A percentile compares a stretch with the other conserved stretches of the same genome.
Evolutionary conservation across 1,284 basidiomycete species (phyloP).

Genomic region (Flammula alnicola): DNA sequence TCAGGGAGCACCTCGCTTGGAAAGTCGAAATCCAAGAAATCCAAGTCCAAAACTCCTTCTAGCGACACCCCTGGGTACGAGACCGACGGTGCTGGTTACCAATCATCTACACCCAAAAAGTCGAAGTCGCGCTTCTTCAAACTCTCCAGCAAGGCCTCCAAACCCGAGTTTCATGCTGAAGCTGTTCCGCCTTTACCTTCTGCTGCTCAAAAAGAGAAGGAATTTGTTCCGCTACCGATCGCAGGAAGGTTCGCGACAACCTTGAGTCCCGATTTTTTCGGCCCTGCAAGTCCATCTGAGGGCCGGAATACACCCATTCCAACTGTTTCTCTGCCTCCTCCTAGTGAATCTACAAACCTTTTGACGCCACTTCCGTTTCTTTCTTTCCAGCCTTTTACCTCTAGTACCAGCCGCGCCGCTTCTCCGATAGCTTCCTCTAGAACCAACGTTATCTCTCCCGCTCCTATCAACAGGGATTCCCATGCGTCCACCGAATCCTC

Average conservation of each 20-base stretch:
- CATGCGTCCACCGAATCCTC: conserved; percentile 21
- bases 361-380: conserved; percentile 11
- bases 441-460: background rate
- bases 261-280: conserved; percentile 19
- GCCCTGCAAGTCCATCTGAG: background rate
- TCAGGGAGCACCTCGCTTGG: no score
- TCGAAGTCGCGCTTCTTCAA: conserved; percentile 41
- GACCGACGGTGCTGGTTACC: conserved; percentile 37
- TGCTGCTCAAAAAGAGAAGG: conserved; percentile 35
- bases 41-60: conserved; percentile 28
- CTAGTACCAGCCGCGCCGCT: background rate
- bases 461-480: conserved; percentile 7
- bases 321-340: no score
- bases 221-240: conserved; percentile 49
- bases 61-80: conserved; percentile 37
- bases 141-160: conserved; percentile 38
- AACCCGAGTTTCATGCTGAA: conserved; percentile 33
- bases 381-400: conserved; percentile 12
- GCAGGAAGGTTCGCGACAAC: conserved; percentile 54
- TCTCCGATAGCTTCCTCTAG: background rate
- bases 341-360: no score
- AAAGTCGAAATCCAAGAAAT: conserved; percentile 30
- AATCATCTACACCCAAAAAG: conserved; percentile 34
- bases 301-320: background rate
- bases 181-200: conserved; percentile 38